Percentiles rank a stretch among this genome's conserved stretches.
These are phyloP conservation scores for Cairneyella variabilis DNA, from an alignment of 495 filamentous ascomycete genomes.

Conservation along the genomic window DNA sequence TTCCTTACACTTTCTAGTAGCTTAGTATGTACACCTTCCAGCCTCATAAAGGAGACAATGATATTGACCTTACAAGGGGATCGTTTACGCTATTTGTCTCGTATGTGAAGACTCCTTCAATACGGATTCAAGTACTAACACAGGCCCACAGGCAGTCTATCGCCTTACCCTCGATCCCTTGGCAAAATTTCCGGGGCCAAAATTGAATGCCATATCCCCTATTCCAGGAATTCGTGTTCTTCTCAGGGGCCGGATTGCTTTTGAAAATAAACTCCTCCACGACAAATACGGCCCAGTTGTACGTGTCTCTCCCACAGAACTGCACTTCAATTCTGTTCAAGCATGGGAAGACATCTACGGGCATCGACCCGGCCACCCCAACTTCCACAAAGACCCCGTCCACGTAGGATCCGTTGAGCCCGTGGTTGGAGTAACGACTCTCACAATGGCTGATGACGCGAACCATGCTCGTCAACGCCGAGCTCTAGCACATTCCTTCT, in stretches of 20 bases:
- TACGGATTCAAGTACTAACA: background rate
- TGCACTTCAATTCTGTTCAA: conserved; percentile 10
- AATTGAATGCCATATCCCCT: background rate
- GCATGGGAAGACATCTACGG: conserved; percentile 20
- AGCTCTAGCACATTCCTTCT: conserved; percentile 47
- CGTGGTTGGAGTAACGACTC: background rate
- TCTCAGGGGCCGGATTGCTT: conserved; percentile 12
- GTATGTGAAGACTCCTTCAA: background rate
- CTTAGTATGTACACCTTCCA: background rate
- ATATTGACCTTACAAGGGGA: conserved; percentile 1
- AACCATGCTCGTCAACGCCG: conserved; percentile 44
- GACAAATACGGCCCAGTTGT: conserved; percentile 26
- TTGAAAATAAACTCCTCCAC: conserved; percentile 18
- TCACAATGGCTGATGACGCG: conserved; percentile 33
- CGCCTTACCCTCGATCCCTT: conserved; percentile 13
- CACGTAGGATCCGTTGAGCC: background rate
- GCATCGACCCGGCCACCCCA: conserved; percentile 1
- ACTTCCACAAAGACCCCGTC: conserved; percentile 13
- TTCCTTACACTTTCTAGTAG: conserved; percentile 3
- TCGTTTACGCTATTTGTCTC: background rate
- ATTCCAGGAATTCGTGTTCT: conserved; percentile 7
- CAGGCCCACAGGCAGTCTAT: conserved; percentile 6
- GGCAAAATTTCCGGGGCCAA: conserved; percentile 14
- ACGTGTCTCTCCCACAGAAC: conserved; percentile 18
- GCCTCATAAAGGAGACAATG: background rate